Conservation (phyloP, 495 filamentous ascomycete species). For the Cercophora samala region DNA sequence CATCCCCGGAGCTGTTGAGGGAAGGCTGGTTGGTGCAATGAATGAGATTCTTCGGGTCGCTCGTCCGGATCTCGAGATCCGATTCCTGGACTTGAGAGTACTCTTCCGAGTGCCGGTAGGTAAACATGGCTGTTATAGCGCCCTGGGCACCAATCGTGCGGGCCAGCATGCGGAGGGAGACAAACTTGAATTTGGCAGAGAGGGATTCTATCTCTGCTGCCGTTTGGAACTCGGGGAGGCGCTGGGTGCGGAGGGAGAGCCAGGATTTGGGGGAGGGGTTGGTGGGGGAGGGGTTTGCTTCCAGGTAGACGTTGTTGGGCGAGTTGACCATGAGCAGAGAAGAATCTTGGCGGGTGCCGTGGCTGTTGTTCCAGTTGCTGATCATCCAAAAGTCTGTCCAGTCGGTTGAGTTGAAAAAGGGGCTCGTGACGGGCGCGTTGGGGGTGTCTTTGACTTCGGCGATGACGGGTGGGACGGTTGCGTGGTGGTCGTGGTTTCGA, state of each 20-base stretch:
- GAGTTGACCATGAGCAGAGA: slow-evolving; percentile 58
- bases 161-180: slow-evolving; percentile 60
- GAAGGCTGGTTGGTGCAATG: slow-evolving; percentile 76
- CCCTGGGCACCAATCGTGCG: slow-evolving; percentile 53
- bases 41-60: slow-evolving; percentile 51
- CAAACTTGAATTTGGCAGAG: slow-evolving; percentile 52
- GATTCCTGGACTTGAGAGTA: slow-evolving; percentile 59
- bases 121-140: slow-evolving; percentile 70
- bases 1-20: slow-evolving; percentile 42
- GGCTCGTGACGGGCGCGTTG: slow-evolving; percentile 35
- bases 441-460: slow-evolving; percentile 27
- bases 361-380: slow-evolving; percentile 55
- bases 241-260: slow-evolving; percentile 60
- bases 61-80: slow-evolving; percentile 73
- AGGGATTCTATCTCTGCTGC: slow-evolving; percentile 63
- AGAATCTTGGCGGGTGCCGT: slow-evolving; percentile 37
- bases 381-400: slow-evolving; percentile 56
- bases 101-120: slow-evolving; percentile 44
- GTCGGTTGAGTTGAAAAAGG: slow-evolving; percentile 39
- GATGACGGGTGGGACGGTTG: slow-evolving; percentile 38
- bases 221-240: slow-evolving; percentile 55
- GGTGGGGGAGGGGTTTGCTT: slow-evolving; percentile 37
- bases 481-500: slow-evolving; percentile 46
- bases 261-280: slow-evolving; percentile 45
- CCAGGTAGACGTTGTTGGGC: slow-evolving; percentile 63